Conservation (phyloP, 192 early-diverging fungal genomes). For the Diversispora epigaea region DNA sequence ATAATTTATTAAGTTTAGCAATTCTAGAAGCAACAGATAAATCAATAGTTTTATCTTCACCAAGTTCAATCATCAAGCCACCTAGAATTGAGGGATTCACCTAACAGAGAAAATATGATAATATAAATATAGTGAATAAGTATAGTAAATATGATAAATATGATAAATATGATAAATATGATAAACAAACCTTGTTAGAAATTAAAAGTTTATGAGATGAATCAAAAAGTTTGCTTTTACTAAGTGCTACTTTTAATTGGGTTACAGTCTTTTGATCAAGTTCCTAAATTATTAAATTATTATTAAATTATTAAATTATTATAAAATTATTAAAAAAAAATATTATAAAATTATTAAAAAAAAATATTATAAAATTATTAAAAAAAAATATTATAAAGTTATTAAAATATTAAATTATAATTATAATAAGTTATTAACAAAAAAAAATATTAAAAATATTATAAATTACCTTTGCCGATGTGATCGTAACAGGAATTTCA, state of each 20-base stretch:
- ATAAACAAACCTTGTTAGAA: constrained; percentile 70
- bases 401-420: background rate
- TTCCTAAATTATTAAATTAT: constrained; percentile 46
- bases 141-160: background rate
- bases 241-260: constrained; percentile 74
- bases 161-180: background rate
- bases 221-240: constrained; percentile 78
- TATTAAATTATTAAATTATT: background rate
- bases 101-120: constrained; percentile 36
- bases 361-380: background rate
- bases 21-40: constrained; percentile 93
- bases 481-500: constrained; percentile 84
- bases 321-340: background rate
- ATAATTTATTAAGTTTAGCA: constrained; percentile 92
- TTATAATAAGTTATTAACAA: constrained; percentile 18
- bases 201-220: constrained; percentile 81
- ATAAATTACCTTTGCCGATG: constrained; percentile 75
- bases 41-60: constrained; percentile 93
- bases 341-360: constrained; percentile 8
- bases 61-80: constrained; percentile 95
- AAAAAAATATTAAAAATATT: background rate
- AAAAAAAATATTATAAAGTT: constrained; percentile 1
- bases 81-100: constrained; percentile 91
- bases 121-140: background rate
- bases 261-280: constrained; percentile 71